Conservation (phyloP, 768 basidiomycete species). For the Lactarius sp. region DNA sequence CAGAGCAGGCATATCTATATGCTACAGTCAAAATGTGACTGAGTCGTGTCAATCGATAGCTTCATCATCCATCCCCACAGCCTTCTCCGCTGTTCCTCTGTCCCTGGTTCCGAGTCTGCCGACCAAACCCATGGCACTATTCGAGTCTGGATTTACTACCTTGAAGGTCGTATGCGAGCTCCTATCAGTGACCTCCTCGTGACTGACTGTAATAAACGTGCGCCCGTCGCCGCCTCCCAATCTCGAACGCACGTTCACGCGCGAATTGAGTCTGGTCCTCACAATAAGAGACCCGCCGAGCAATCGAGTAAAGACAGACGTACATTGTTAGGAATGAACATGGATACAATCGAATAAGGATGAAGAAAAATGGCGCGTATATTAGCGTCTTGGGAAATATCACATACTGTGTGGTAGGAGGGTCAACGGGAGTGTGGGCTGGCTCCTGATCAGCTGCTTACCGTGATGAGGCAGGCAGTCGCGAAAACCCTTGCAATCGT, state of each 20-base stretch:
- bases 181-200: not conserved
- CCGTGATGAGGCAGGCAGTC: slow-evolving; percentile 7
- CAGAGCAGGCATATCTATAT: not conserved
- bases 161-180: not conserved
- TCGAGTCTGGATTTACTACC: not conserved
- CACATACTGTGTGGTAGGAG: slow-evolving; percentile 1
- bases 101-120: not conserved
- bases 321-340: slow-evolving; percentile 19
- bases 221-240: not conserved
- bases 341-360: slow-evolving; percentile 11
- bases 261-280: slow-evolving; percentile 10
- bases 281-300: not conserved
- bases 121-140: not conserved
- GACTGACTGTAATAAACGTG: slow-evolving; percentile 6
- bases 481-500: slow-evolving; percentile 7
- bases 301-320: not conserved
- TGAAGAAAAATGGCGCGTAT: slow-evolving; percentile 18
- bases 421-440: not conserved
- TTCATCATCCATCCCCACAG: slow-evolving; percentile 2
- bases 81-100: slow-evolving; percentile 7
- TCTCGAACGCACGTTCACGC: slow-evolving; percentile 8
- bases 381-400: slow-evolving; percentile 11
- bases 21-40: not conserved
- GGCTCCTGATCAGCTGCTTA: not conserved
- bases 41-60: not conserved